Conservation (phyloP, 306 rosid genomes). For the Castanospermum australe region DNA sequence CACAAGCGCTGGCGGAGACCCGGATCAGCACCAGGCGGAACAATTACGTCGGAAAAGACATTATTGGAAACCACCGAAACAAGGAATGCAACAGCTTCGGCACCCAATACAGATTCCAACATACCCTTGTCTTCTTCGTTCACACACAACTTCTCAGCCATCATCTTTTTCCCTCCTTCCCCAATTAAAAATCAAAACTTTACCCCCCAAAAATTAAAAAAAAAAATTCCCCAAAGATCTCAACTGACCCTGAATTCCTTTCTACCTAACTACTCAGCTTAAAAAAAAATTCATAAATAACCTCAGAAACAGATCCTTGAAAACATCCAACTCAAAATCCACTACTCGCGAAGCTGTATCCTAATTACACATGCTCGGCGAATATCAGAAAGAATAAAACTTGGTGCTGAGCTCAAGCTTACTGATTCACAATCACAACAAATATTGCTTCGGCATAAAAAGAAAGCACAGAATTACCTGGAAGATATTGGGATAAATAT, state of each 20-base stretch:
- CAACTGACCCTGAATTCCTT: neutral
- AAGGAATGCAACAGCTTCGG: slow-evolving; percentile 75
- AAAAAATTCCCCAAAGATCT: neutral
- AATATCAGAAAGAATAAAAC: slow-evolving; percentile 13
- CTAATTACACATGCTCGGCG: neutral
- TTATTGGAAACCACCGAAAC: slow-evolving; percentile 60
- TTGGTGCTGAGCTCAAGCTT: neutral
- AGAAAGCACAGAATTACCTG: slow-evolving; percentile 24
- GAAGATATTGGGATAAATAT: neutral
- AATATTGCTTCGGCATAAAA: neutral
- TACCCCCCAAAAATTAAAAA: no score
- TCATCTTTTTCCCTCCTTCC: slow-evolving; percentile 43
- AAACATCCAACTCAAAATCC: neutral
- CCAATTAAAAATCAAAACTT: neutral
- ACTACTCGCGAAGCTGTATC: neutral
- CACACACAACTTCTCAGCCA: slow-evolving; percentile 71
- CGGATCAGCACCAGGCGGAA: slow-evolving; percentile 42
- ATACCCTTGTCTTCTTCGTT: slow-evolving; percentile 70
- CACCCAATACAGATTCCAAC: slow-evolving; percentile 80
- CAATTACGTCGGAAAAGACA: slow-evolving; percentile 44
- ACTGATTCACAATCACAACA: neutral
- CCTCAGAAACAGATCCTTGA: slow-evolving; percentile 4
- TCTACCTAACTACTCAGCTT: neutral
- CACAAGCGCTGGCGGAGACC: slow-evolving; percentile 51
- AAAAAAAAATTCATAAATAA: neutral